Evolutionary conservation across 129 eudicot genomes (phyloP), one percentile per base, ranked within the genome.

Genomic region (Centella asiatica): DNA sequence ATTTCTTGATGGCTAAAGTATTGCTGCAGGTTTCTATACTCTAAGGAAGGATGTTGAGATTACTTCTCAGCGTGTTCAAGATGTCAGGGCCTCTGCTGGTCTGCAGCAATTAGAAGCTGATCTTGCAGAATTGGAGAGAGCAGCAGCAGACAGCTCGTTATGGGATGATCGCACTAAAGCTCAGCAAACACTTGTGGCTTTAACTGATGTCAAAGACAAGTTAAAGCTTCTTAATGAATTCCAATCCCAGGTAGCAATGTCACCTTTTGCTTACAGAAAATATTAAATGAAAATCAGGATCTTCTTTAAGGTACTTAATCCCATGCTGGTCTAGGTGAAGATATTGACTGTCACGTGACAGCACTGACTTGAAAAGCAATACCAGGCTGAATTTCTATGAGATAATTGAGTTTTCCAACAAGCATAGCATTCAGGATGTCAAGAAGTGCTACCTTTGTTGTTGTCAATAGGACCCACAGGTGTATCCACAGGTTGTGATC

Each of bases 111-210:
- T 92, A 60, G 84, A 76, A 72, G 81, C 80, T 71, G 95, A 82
- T 45, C 79, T 82, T 67, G 88, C 82, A n/a, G 72, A 72, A 31
- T 67, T 92, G 72, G 98, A 92, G 77, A 71, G 73, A 45, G 84
- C 73, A 57, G 70, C 96, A 49, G 79, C 89, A 10, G 80, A 81
- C 37, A 84, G 61, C 85, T 77, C 86, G 51, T 73, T 92, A 40
- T 92, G 98, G 98, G 96, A 87, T 68, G 98, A 92, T 70, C 96
- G 88, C 34, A 71, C 73, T 54, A 82, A 77, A 75, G 98, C 98
- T 69, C 98, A 92, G 76, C 74, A 92, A 73, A 87, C 83, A n/a
- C 95, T 92, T 39, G 70, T 79, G 73, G 85, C 88, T 59, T 64
- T 92, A 34, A 92, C 95, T n/a, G 96, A 92, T 69, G 76, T 80